Evolutionary conservation across 148 eudicot species (phyloP).

Genomic region (Rheum nobile): DNA sequence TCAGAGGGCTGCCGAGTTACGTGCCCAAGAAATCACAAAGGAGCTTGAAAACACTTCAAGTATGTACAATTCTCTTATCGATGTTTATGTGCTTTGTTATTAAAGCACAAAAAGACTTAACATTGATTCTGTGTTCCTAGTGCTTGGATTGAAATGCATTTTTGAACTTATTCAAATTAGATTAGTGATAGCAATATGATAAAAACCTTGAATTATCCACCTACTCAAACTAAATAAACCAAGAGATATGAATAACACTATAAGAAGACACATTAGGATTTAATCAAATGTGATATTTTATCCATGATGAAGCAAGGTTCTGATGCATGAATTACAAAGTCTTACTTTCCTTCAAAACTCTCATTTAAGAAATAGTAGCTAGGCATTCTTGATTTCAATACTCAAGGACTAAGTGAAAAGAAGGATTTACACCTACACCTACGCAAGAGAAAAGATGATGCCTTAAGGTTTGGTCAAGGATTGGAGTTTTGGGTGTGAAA

Average conservation of each 20-base stretch:
- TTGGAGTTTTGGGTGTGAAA: background rate
- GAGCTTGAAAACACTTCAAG: slow-evolving; percentile 96
- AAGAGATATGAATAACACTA: background rate
- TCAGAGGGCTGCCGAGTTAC: slow-evolving; percentile 86
- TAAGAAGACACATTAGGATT: background rate
- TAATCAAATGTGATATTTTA: background rate
- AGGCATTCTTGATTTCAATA: background rate
- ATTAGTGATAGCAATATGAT: background rate
- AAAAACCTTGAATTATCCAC: background rate
- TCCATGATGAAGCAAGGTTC: background rate
- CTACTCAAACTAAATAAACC: background rate
- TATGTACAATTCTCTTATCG: slow-evolving; percentile 20
- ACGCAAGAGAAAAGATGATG: background rate
- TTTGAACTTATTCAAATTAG: background rate
- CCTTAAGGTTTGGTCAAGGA: background rate
- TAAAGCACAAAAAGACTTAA: background rate
- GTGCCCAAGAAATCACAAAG: slow-evolving; percentile 58
- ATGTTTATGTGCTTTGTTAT: background rate
- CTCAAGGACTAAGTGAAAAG: background rate
- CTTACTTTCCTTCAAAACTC: background rate
- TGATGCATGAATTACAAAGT: background rate
- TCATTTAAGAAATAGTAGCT: background rate
- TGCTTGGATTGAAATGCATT: background rate
- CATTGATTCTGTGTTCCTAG: background rate
- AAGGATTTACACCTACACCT: background rate